A percentile compares a stretch with the other conserved stretches of the same genome.
Conservation (phyloP, 2,329 filamentous ascomycete genomes). For the Diaporthe ilicicola region DNA sequence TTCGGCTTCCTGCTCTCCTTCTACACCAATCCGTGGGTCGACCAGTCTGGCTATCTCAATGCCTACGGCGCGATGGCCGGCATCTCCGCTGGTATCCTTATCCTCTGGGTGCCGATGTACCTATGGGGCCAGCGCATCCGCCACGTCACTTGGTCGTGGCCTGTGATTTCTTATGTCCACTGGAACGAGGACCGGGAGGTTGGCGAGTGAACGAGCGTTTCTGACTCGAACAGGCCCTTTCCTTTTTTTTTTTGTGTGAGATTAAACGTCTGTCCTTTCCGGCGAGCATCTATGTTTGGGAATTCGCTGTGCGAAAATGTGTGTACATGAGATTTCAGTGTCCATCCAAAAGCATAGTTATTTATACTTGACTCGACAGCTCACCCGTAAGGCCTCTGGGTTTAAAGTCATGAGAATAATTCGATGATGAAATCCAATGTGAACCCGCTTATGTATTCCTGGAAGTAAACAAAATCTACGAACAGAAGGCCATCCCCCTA, state of each 20-base stretch:
- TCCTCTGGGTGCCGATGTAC: slow-evolving; percentile 60
- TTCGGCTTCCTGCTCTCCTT: slow-evolving; percentile 68
- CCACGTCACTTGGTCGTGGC: slow-evolving; percentile 57
- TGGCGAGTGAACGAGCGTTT: slow-evolving; percentile 50
- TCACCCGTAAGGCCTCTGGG: too few species aligned
- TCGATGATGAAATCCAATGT: neutral
- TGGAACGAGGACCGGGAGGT: slow-evolving; percentile 64
- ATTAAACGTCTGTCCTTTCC: neutral
- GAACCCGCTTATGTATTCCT: neutral
- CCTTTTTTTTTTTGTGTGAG: neutral
- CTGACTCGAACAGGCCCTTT: neutral
- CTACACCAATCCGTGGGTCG: slow-evolving; percentile 68
- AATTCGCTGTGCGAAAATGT: neutral
- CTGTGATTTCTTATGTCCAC: slow-evolving; percentile 52
- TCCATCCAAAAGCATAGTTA: neutral
- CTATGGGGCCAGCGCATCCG: slow-evolving; percentile 60
- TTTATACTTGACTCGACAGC: neutral
- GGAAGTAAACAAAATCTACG: neutral
- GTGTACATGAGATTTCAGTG: slow-evolving; percentile 5
- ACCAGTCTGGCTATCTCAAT: slow-evolving; percentile 55
- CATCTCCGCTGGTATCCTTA: slow-evolving; percentile 56
- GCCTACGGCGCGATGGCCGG: slow-evolving; percentile 67
- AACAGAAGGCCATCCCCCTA: neutral
- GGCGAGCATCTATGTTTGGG: neutral
- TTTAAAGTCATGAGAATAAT: neutral